Percentiles rank a stretch among this genome's conserved stretches.
Evolutionary conservation across 1,284 basidiomycete species (phyloP).

Genomic region (Xerocomus nothofagi): DNA sequence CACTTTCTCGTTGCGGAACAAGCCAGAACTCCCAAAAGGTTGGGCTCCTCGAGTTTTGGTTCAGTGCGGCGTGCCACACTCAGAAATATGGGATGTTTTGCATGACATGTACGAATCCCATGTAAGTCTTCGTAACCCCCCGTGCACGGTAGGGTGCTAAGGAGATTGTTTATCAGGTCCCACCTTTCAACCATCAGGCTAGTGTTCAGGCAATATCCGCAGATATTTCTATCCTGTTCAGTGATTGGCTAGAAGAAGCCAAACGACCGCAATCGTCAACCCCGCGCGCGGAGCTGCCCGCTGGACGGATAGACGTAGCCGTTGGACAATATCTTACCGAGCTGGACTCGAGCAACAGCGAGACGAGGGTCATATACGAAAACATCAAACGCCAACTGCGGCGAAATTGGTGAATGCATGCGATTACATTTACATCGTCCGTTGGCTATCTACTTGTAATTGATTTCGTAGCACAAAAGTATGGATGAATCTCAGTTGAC

Average conservation of each 20-base stretch:
- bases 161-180: slow-evolving; percentile 49
- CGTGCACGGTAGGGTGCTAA: slow-evolving; percentile 1
- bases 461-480: slow-evolving; percentile 8
- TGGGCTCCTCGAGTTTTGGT: slow-evolving; percentile 81
- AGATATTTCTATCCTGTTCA: slow-evolving; percentile 73
- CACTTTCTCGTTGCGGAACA: slow-evolving; percentile 65
- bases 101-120: slow-evolving; percentile 88
- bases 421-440: slow-evolving; percentile 2
- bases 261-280: slow-evolving; percentile 61
- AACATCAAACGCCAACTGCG: slow-evolving; percentile 65
- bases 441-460: slow-evolving; percentile 21
- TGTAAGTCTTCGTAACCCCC: slow-evolving; percentile 43
- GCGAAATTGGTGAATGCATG: slow-evolving; percentile 55
- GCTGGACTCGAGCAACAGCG: slow-evolving; percentile 54
- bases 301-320: slow-evolving; percentile 65
- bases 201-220: slow-evolving; percentile 77
- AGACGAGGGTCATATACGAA: slow-evolving; percentile 66
- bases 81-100: slow-evolving; percentile 81
- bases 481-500: slow-evolving; percentile 45
- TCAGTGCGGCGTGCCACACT: slow-evolving; percentile 74
- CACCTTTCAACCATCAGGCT: slow-evolving; percentile 77
- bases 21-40: slow-evolving; percentile 59
- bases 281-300: slow-evolving; percentile 66
- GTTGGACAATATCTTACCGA: slow-evolving; percentile 72
- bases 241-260: slow-evolving; percentile 75